phyloP scores from a whole-genome alignment of 805 yeast genomes.

The Ogataea saltuana region DNA sequence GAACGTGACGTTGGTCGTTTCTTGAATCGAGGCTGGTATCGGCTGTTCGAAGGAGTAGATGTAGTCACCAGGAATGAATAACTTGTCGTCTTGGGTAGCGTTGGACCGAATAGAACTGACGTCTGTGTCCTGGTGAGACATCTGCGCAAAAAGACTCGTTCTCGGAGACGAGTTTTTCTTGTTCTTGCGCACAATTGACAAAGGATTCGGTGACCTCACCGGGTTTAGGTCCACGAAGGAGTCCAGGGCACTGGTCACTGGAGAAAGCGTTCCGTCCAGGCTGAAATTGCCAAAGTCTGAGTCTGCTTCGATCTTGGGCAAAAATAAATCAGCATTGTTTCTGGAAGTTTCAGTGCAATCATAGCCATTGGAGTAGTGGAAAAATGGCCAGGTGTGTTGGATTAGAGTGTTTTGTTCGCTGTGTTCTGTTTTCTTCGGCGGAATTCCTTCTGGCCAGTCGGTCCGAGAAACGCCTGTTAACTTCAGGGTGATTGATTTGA shows the following conservation, averaged over 20 bases:
- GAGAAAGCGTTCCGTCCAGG: constrained; percentile 36
- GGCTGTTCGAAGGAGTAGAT: constrained; percentile 90
- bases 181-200: constrained; percentile 32
- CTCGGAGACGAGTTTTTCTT: constrained; percentile 28
- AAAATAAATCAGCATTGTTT: constrained; percentile 50
- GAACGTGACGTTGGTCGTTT: constrained; percentile 72
- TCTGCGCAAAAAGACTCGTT: constrained; percentile 16
- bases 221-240: constrained; percentile 21
- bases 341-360: constrained; percentile 32
- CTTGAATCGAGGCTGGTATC: constrained; percentile 80
- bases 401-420: constrained; percentile 66
- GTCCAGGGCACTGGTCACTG: constrained; percentile 30
- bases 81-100: constrained; percentile 29
- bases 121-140: constrained; percentile 22
- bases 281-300: constrained; percentile 40
- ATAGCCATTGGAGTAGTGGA: constrained; percentile 40
- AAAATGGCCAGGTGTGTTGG: constrained; percentile 91
- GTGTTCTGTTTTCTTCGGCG: constrained; percentile 75
- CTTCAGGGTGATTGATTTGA: constrained; percentile 60
- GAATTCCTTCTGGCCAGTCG: constrained; percentile 98
- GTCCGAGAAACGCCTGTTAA: constrained; percentile 74
- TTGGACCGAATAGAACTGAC: constrained; percentile 26
- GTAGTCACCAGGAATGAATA: constrained; percentile 86
- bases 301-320: constrained; percentile 32
- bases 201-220: constrained; percentile 30